Evolutionary conservation across 306 rosid genomes (phyloP).

Genomic region (Elaeagnus macrophylla): DNA sequence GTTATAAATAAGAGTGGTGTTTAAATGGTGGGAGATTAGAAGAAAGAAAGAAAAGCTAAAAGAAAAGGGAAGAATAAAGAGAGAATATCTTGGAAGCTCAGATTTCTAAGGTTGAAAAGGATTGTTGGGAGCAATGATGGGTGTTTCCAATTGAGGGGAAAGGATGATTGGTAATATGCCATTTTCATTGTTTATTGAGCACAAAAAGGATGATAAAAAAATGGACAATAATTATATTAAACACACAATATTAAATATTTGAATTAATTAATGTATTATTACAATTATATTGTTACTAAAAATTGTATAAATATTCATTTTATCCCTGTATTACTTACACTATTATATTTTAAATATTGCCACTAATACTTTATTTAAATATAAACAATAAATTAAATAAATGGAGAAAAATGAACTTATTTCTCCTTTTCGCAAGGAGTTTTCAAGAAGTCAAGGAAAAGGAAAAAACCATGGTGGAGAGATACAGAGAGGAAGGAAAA

Average conservation of each 20-base stretch:
- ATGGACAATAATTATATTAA: neutral
- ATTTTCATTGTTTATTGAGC: slow-evolving; percentile 89
- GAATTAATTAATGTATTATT: neutral
- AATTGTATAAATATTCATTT: too few species aligned
- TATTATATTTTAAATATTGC: too few species aligned
- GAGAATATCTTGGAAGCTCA: slow-evolving; percentile 82
- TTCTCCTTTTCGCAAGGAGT: too few species aligned
- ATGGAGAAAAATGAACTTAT: too few species aligned
- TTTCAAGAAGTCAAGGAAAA: too few species aligned
- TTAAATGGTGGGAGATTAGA: slow-evolving; percentile 39
- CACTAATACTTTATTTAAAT: too few species aligned
- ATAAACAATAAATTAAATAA: too few species aligned
- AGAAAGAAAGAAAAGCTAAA: slow-evolving; percentile 23
- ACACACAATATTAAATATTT: neutral
- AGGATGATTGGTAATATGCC: slow-evolving; percentile 96
- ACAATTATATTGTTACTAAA: too few species aligned
- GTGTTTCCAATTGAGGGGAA: slow-evolving; percentile 98
- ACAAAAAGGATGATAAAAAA: slow-evolving; percentile 25
- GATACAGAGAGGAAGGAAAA: too few species aligned
- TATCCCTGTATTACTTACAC: too few species aligned
- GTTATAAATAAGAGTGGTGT: slow-evolving; percentile 27
- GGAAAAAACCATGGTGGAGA: too few species aligned
- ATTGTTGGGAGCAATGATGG: slow-evolving; percentile 99
- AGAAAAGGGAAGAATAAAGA: slow-evolving; percentile 23
- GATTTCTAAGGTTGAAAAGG: slow-evolving; percentile 96